Conservation (phyloP, 1,284 basidiomycete species). For the Cryptococcus maquisensis region DNA sequence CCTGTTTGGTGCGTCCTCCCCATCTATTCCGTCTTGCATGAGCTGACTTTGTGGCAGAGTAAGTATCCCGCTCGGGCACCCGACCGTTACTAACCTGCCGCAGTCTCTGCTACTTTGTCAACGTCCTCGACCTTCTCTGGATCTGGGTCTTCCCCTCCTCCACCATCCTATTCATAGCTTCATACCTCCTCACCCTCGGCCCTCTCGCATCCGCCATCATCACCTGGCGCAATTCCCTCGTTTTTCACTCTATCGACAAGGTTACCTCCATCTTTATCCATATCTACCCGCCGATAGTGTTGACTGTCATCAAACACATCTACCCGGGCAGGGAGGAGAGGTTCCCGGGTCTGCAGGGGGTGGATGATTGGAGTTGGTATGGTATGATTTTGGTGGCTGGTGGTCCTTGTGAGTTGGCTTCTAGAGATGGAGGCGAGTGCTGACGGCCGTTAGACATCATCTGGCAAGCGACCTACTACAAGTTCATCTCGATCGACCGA, state of each 20-base stretch:
- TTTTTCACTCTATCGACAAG: conserved; percentile 91
- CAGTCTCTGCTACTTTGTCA: conserved; percentile 77
- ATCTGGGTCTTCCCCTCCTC: conserved; percentile 76
- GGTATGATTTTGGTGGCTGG: conserved; percentile 43
- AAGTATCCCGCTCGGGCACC: neutral
- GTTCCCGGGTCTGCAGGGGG: conserved; percentile 71
- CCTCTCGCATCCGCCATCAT: conserved; percentile 87
- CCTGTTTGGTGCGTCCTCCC: conserved; percentile 62
- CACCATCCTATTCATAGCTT: conserved; percentile 71
- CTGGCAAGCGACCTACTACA: conserved; percentile 88
- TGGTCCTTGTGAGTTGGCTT: conserved; percentile 40
- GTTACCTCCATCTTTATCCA: conserved; percentile 88
- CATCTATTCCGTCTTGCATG: neutral
- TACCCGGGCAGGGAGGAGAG: conserved; percentile 52
- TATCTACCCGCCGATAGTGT: conserved; percentile 74
- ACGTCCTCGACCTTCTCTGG: conserved; percentile 80
- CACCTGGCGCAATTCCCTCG: conserved; percentile 92
- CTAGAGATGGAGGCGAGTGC: neutral
- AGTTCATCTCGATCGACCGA: conserved; percentile 80
- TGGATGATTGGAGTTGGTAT: conserved; percentile 45
- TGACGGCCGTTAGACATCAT: conserved; percentile 60
- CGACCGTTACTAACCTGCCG: neutral
- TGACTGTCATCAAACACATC: conserved; percentile 66
- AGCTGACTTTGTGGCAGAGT: conserved; percentile 12
- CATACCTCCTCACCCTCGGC: conserved; percentile 79